A percentile compares a stretch with the other conserved stretches of the same genome.
phyloP scores from a whole-genome alignment of 257 asterid genomes.

The Solanum peruvianum region DNA sequence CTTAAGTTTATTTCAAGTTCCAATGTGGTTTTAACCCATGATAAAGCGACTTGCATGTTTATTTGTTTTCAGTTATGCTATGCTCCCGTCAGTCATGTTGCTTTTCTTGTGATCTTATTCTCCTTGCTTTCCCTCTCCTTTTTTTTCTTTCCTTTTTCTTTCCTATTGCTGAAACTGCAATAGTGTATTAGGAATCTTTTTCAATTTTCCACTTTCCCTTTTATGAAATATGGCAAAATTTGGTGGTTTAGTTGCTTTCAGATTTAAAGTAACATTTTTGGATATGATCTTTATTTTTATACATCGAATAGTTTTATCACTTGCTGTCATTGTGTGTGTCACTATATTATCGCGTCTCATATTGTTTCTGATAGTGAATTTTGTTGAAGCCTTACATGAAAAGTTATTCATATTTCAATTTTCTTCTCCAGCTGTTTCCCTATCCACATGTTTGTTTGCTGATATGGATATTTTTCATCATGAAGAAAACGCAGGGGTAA shows the following conservation, averaged over 20 bases:
- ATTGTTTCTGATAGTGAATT: background rate
- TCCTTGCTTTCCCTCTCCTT: background rate
- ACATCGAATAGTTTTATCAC: background rate
- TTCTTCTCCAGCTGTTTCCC: background rate
- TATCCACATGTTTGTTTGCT: slow-evolving; percentile 4
- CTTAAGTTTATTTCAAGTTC: background rate
- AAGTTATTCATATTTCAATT: background rate
- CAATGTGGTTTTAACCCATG: background rate
- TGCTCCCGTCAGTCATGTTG: background rate
- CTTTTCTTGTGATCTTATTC: background rate
- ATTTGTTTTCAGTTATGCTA: background rate
- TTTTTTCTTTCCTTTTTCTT: background rate
- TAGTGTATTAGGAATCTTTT: background rate
- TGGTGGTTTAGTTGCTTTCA: background rate
- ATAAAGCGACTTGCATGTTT: background rate
- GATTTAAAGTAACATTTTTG: background rate
- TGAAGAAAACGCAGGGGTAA: slow-evolving; percentile 51
- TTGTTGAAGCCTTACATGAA: background rate
- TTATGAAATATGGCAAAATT: background rate
- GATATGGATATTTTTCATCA: background rate
- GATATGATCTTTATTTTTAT: background rate
- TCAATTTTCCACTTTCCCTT: background rate
- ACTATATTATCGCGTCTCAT: background rate
- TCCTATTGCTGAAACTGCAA: background rate
- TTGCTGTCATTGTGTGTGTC: background rate